A percentile compares a stretch with the other conserved stretches of the same genome.
phyloP scores from a whole-genome alignment of 163 green algal species.

The Scenedesmus sp. region DNA sequence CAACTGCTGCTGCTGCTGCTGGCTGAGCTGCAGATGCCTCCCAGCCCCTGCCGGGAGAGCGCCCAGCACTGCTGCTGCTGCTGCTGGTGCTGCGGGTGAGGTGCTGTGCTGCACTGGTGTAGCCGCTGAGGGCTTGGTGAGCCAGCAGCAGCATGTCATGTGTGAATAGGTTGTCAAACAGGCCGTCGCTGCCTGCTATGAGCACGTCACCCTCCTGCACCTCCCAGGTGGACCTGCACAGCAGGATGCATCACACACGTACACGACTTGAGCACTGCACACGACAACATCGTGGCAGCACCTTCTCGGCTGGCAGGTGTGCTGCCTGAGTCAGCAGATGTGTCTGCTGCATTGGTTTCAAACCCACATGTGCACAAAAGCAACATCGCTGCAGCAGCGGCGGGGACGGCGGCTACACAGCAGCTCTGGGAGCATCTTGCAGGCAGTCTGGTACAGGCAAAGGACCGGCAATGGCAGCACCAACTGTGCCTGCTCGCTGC shows the following conservation, averaged over 20 bases:
- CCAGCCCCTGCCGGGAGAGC: neutral
- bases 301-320: too few relatives aligned
- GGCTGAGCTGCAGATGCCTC: neutral
- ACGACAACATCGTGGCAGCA: too few relatives aligned
- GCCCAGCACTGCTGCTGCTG: neutral
- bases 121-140: slow-evolving; percentile 13
- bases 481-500: neutral
- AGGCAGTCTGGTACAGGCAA: too few relatives aligned
- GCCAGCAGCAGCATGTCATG: slow-evolving; percentile 75
- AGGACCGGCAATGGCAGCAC: too few relatives aligned
- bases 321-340: too few relatives aligned
- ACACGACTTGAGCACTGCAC: too few relatives aligned
- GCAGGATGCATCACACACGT: too few relatives aligned
- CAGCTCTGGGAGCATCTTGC: too few relatives aligned
- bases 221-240: slow-evolving; percentile 53
- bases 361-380: too few relatives aligned
- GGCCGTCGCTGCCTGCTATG: slow-evolving; percentile 70
- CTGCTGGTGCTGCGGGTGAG: neutral
- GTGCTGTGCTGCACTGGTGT: neutral
- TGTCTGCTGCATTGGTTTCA: too few relatives aligned
- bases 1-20: slow-evolving; percentile 14
- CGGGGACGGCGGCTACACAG: too few relatives aligned
- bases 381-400: too few relatives aligned
- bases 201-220: slow-evolving; percentile 51
- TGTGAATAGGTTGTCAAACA: slow-evolving; percentile 92